A percentile compares a stretch with the other conserved stretches of the same genome.
Evolutionary conservation across 441 rosid species (phyloP).

Genomic region (Erodium texanum): DNA sequence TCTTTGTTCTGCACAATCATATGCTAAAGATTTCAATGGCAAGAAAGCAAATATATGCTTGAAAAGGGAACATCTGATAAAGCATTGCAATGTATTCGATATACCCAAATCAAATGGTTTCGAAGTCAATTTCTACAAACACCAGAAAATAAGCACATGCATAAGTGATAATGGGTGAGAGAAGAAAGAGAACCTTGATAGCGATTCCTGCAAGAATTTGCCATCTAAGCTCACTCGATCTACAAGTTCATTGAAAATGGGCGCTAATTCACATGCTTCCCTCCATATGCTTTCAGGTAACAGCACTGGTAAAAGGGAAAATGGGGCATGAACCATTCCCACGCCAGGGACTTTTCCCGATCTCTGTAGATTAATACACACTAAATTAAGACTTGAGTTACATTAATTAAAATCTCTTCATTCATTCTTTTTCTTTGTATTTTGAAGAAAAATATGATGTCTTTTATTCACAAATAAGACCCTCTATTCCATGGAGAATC

Average conservation of each 20-base stretch:
- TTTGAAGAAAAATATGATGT: too few species aligned
- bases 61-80: background rate
- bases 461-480: background rate
- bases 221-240: conserved; percentile 97
- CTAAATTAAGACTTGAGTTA: background rate
- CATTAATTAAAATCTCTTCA: too few species aligned
- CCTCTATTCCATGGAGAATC: background rate
- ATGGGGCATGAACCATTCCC: conserved; percentile 83
- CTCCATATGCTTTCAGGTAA: conserved; percentile 72
- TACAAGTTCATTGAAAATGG: conserved; percentile 80
- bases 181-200: conserved; percentile 53
- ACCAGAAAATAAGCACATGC: background rate
- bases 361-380: conserved; percentile 36
- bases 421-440: too few species aligned
- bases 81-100: background rate
- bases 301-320: conserved; percentile 64
- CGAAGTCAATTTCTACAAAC: background rate
- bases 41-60: background rate
- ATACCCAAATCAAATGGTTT: background rate
- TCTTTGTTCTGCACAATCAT: conserved; percentile 55
- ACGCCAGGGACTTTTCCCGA: conserved; percentile 88
- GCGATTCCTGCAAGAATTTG: conserved; percentile 65
- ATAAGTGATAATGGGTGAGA: background rate
- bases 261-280: conserved; percentile 84
- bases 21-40: background rate